A percentile compares a stretch with the other conserved stretches of the same genome.
Conservation (phyloP, 495 filamentous ascomycete species). For the Platismatia glauca region DNA sequence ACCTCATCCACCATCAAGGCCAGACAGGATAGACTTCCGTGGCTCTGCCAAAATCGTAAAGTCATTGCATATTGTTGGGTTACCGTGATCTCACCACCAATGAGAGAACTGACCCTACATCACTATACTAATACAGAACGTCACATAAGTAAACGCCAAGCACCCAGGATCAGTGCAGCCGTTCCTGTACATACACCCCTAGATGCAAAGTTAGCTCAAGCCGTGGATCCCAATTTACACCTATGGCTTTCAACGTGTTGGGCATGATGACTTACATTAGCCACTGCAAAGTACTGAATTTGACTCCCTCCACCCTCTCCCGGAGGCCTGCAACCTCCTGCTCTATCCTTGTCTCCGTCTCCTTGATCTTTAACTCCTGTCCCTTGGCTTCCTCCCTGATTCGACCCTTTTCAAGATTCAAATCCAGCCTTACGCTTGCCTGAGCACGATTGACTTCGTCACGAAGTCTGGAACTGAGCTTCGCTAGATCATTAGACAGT, state of each 20-base stretch:
- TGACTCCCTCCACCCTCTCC: slow-evolving; percentile 91
- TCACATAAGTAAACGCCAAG: slow-evolving; percentile 79
- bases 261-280: slow-evolving; percentile 53
- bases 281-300: slow-evolving; percentile 97
- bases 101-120: neutral
- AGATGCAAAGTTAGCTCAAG: slow-evolving; percentile 13
- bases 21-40: neutral
- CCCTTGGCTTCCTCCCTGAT: slow-evolving; percentile 95
- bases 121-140: neutral
- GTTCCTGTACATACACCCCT: slow-evolving; percentile 90
- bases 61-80: neutral
- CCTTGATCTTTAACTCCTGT: slow-evolving; percentile 97
- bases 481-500: slow-evolving; percentile 86
- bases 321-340: slow-evolving; percentile 88
- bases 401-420: slow-evolving; percentile 94
- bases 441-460: slow-evolving; percentile 94
- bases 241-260: neutral
- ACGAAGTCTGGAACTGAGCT: slow-evolving; percentile 75
- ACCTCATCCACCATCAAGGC: neutral
- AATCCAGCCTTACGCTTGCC: slow-evolving; percentile 78
- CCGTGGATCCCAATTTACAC: slow-evolving; percentile 24
- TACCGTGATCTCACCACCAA: neutral
- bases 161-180: slow-evolving; percentile 87
- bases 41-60: neutral
- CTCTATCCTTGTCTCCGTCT: slow-evolving; percentile 97